These are phyloP conservation scores for Yarrowia sp. DNA, from an alignment of 805 yeast genomes.

Conservation along the genomic window DNA sequence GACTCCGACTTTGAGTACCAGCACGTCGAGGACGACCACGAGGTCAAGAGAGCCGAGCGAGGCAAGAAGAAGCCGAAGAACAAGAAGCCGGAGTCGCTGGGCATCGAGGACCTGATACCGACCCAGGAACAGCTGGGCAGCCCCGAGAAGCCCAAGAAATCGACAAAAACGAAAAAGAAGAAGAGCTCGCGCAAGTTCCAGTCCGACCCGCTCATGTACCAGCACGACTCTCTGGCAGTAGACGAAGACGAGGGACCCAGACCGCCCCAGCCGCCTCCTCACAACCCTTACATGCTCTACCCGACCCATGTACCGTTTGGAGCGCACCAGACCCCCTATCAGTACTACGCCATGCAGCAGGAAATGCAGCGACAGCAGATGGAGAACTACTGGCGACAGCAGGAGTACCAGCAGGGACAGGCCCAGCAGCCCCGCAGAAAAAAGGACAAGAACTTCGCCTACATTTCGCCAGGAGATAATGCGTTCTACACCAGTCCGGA, in stretches of 20 bases:
- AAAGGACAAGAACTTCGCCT: constrained; percentile 8
- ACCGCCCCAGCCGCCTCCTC: constrained; percentile 19
- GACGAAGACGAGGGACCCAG: neutral
- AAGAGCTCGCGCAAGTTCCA: constrained; percentile 11
- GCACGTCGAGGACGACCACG: constrained; percentile 22
- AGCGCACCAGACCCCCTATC: neutral
- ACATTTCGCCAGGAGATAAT: constrained; percentile 20
- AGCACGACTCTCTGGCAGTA: constrained; percentile 4
- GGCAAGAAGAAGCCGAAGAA: neutral
- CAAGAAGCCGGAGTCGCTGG: neutral
- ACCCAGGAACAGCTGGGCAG: neutral
- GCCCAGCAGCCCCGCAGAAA: neutral
- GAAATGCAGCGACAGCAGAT: neutral
- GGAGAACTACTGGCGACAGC: neutral
- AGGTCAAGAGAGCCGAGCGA: neutral
- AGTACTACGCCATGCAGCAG: constrained; percentile 1
- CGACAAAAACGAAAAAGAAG: neutral
- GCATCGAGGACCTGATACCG: neutral
- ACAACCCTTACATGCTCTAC: constrained; percentile 4
- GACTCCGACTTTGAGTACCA: constrained; percentile 20
- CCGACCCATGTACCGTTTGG: constrained; percentile 22
- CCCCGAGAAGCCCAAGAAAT: neutral
- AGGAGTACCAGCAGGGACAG: neutral
- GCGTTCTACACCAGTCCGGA: constrained; percentile 14
- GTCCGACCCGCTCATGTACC: constrained; percentile 5